These are phyloP conservation scores for Tetrahymena borealis DNA, from an alignment of 73 alveolate species.

Conservation along the genomic window DNA sequence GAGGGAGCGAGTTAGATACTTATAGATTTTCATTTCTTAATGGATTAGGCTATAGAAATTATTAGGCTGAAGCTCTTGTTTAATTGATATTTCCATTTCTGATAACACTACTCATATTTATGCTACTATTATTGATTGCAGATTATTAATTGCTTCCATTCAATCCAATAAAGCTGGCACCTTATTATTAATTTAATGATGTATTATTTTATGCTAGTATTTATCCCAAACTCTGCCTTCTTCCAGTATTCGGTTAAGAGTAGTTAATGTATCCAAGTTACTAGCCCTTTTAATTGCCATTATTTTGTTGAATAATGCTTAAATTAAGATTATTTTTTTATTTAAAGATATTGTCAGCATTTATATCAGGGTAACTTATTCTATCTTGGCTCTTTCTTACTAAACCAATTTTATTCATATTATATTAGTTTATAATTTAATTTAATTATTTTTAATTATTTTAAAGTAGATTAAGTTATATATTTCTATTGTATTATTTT, in stretches of 20 bases:
- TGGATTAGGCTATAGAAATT: neutral
- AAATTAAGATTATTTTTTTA: neutral
- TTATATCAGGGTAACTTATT: too few relatives aligned
- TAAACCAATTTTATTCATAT: too few relatives aligned
- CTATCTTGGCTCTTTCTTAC: too few relatives aligned
- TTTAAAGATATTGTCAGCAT: too few relatives aligned
- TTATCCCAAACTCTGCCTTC: neutral
- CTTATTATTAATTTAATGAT: neutral
- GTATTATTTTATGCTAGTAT: neutral
- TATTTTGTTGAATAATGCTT: neutral
- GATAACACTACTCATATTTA: neutral
- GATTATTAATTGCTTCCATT: neutral
- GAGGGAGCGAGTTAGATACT: too few relatives aligned
- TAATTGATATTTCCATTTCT: neutral
- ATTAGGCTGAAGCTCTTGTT: neutral
- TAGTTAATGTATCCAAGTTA: neutral
- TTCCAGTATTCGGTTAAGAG: neutral
- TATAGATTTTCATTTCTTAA: too few relatives aligned
- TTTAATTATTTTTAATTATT: too few relatives aligned
- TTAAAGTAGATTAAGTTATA: too few relatives aligned
- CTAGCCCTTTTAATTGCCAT: neutral
- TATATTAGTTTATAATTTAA: too few relatives aligned
- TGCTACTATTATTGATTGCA: neutral
- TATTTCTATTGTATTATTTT: too few relatives aligned
- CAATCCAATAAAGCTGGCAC: neutral